These are phyloP conservation scores for Globisporangium polare DNA, from an alignment of 352 stramenopile species.

Conservation along the genomic window DNA sequence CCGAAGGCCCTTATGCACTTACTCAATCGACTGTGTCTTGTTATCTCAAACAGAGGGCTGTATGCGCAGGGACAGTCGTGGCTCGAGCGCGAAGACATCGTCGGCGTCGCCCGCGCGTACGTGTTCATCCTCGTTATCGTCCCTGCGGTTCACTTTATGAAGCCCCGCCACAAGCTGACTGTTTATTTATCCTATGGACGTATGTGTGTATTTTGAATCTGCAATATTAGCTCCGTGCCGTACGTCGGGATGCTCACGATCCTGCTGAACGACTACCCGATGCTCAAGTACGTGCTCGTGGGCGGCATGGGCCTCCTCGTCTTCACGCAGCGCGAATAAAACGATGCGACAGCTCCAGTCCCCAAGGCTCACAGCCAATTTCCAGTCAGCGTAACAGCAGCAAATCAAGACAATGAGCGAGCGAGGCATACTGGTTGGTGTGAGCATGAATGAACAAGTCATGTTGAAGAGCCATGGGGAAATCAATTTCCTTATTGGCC, in stretches of 20 bases:
- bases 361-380: background rate
- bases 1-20: background rate
- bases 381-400: background rate
- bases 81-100: slow-evolving; percentile 97
- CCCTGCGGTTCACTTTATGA: no score
- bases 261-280: slow-evolving; percentile 98
- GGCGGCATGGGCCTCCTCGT: slow-evolving; percentile 77
- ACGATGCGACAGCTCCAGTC: background rate
- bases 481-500: background rate
- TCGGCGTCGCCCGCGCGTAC: slow-evolving; percentile 93
- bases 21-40: background rate
- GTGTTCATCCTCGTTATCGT: slow-evolving; percentile 18
- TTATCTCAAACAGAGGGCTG: slow-evolving; percentile 59
- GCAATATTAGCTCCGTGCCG: slow-evolving; percentile 79
- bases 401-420: background rate
- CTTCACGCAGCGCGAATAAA: slow-evolving; percentile 80
- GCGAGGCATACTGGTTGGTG: background rate
- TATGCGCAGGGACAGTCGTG: slow-evolving; percentile 98
- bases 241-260: slow-evolving; percentile 99
- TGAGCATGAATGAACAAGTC: background rate
- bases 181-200: background rate
- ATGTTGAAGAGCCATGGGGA: background rate
- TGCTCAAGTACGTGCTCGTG: slow-evolving; percentile 91
- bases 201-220: slow-evolving; percentile 14
- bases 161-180: background rate